Conservation (phyloP, 2,329 filamentous ascomycete species). For the Pseudopyricularia cyperi region DNA sequence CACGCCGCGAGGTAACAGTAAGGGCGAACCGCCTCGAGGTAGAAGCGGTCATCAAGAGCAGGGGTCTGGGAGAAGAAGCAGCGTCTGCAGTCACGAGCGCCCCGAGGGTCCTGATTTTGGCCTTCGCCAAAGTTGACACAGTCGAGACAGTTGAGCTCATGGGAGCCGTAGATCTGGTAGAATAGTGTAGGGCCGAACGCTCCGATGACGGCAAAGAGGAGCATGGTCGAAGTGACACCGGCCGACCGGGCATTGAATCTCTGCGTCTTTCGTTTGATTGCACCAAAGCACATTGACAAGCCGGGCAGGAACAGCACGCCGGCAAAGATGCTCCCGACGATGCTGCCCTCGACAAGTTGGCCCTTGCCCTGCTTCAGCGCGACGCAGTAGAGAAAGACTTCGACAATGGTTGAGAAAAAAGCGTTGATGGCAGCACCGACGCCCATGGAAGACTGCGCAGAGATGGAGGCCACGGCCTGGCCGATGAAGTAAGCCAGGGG, state of each 20-base stretch:
- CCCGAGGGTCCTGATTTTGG: constrained; percentile 12
- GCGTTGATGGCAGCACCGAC: constrained; percentile 94
- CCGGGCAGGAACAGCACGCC: constrained; percentile 91
- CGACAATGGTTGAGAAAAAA: constrained; percentile 94
- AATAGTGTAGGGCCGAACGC: constrained; percentile 94
- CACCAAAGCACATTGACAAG: constrained; percentile 96
- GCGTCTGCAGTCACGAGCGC: constrained; percentile 64
- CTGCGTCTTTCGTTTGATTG: constrained; percentile 94
- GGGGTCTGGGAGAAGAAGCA: constrained; percentile 90
- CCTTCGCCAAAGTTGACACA: constrained; percentile 33
- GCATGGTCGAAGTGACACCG: constrained; percentile 94
- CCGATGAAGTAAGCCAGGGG: constrained; percentile 97
- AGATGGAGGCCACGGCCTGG: constrained; percentile 95
- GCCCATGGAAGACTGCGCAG: constrained; percentile 96
- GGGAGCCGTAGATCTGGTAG: constrained; percentile 96
- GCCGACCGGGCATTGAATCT: constrained; percentile 95
- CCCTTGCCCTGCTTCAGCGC: constrained; percentile 87
- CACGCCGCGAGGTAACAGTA: constrained; percentile 84
- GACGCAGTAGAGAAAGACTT: constrained; percentile 95
- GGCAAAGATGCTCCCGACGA: constrained; percentile 95
- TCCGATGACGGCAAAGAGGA: constrained; percentile 89
- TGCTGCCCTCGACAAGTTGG: constrained; percentile 86
- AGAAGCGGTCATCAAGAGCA: constrained; percentile 77
- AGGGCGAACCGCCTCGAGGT: constrained; percentile 76
- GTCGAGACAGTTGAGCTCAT: constrained; percentile 78